Base-by-base conservation (phyloP, 345 rosid genomes). In the Euphorbia tirucalli region DNA sequence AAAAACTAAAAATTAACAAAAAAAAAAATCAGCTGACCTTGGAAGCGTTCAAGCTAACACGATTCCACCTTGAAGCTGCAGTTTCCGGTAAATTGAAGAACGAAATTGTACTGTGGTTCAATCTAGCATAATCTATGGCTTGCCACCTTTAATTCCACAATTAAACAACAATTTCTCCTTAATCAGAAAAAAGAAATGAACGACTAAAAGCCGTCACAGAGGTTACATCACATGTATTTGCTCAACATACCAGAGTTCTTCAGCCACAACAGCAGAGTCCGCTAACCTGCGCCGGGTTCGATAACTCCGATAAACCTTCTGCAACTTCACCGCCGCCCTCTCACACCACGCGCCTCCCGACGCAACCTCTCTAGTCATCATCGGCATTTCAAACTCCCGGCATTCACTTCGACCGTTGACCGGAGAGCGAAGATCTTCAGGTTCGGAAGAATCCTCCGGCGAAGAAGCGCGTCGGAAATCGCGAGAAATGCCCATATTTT, bases 271-370 rank as follows among this genome's bases (percentile, higher is more conserved):
- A 3, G 88, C 98, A 46, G 97, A 86, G 81, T 93, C 98, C 0
- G 98, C 97, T 76, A 93, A 55, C 73, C 87, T 78, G 21, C 98
- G 97, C 71, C 98, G 93, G 52, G 97, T 93, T 39, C 97, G 97
- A 59, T 93, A 91, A 76, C 98, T 82, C 79, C 91, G 75, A 72
- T 93, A 93, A 4, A 89, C 92, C 79, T 93, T 93, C 87, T 90
- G 98, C 39, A 93, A 50, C 79, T 78, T 89, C 70, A 91, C 88
- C 10, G 98, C 93, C 30, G 70, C 71, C 30, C 25, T 61, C 4
- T 61, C 73, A 50, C 16, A 65, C 7, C 71, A 65, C 57, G 63
- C 54, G 1, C 82, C 78, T 19, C 74, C 39, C 30, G 41, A 67
- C 50, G 58, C 64, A 54, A 60, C 54, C 13, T 10, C 32, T 1